Evolutionary conservation across 148 eudicot species (phyloP).

Genomic region (Pharnaceum exiguum): DNA sequence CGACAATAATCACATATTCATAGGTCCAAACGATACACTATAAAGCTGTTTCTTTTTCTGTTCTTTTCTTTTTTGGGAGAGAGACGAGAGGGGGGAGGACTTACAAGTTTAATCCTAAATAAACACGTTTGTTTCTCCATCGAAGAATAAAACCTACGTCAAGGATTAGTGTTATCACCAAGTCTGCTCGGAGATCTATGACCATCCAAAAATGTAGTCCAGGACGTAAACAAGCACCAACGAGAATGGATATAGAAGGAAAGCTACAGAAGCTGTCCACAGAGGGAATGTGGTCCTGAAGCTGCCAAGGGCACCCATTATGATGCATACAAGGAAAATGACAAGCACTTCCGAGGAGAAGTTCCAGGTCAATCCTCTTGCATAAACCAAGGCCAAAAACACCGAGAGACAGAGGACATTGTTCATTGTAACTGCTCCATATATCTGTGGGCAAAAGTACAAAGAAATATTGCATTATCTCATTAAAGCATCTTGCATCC

Average conservation of each 20-base stretch:
- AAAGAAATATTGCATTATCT: too few species aligned
- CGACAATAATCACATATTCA: not conserved
- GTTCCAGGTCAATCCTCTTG: slow-evolving; percentile 81
- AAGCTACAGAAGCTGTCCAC: slow-evolving; percentile 74
- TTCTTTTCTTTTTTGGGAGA: too few species aligned
- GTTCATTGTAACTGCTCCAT: slow-evolving; percentile 88
- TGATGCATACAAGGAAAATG: slow-evolving; percentile 66
- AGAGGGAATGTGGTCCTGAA: slow-evolving; percentile 73
- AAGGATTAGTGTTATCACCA: not conserved
- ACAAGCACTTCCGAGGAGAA: slow-evolving; percentile 93
- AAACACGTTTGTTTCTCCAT: not conserved
- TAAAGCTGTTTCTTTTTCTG: too few species aligned
- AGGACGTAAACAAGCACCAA: slow-evolving; percentile 71
- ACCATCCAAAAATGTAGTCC: slow-evolving; percentile 82
- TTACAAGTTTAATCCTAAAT: not conserved
- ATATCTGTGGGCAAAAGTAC: slow-evolving; percentile 39
- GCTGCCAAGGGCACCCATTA: slow-evolving; percentile 74
- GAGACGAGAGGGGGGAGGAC: not conserved
- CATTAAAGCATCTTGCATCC: too few species aligned
- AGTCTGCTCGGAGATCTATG: slow-evolving; percentile 28
- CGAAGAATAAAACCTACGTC: not conserved
- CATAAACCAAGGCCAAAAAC: slow-evolving; percentile 75
- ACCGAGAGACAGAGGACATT: slow-evolving; percentile 78
- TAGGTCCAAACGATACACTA: too few species aligned
- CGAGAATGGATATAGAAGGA: slow-evolving; percentile 73